Conservation (phyloP, 108 stramenopile species). For the Pinguiococcus pyrenoidosus region DNA sequence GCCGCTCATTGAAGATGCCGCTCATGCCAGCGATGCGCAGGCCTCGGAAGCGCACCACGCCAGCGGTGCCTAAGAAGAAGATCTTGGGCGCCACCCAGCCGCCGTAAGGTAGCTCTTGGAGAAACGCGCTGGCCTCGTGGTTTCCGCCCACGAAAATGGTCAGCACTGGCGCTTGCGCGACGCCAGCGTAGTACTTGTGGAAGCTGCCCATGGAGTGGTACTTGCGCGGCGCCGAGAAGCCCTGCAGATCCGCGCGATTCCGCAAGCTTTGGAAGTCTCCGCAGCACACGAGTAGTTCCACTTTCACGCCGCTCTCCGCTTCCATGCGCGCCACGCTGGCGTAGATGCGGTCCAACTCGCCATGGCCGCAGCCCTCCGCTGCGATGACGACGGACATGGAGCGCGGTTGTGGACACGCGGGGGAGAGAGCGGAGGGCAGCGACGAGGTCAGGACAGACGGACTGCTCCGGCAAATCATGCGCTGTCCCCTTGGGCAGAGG, state of each 20-base stretch:
- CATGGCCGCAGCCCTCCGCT: conserved; percentile 97
- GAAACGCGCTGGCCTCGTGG: conserved; percentile 86
- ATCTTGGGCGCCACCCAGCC: conserved; percentile 98
- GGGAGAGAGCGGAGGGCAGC: too few relatives aligned
- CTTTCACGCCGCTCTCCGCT: conserved; percentile 13
- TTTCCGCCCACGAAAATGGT: conserved; percentile 97
- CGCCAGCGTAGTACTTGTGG: conserved; percentile 77
- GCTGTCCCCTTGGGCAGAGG: too few relatives aligned
- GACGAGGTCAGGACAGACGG: too few relatives aligned
- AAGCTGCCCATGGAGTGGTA: conserved; percentile 72
- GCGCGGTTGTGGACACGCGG: too few relatives aligned
- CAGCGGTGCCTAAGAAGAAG: conserved; percentile 83
- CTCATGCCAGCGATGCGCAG: conserved; percentile 84
- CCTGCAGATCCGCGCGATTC: conserved; percentile 60
- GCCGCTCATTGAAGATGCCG: conserved; percentile 75
- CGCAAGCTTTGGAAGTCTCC: conserved; percentile 95
- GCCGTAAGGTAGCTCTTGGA: conserved; percentile 86
- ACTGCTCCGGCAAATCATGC: too few relatives aligned
- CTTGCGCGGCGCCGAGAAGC: conserved; percentile 75
- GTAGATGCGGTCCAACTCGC: conserved; percentile 86
- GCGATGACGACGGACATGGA: conserved; percentile 56
- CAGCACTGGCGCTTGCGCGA: conserved; percentile 61
- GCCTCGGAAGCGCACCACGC: conserved; percentile 64
- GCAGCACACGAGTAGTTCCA: conserved; percentile 88
- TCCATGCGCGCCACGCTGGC: conserved; percentile 40